phyloP scores from a whole-genome alignment of 257 asterid genomes.

The Solanum chiquidenum region DNA sequence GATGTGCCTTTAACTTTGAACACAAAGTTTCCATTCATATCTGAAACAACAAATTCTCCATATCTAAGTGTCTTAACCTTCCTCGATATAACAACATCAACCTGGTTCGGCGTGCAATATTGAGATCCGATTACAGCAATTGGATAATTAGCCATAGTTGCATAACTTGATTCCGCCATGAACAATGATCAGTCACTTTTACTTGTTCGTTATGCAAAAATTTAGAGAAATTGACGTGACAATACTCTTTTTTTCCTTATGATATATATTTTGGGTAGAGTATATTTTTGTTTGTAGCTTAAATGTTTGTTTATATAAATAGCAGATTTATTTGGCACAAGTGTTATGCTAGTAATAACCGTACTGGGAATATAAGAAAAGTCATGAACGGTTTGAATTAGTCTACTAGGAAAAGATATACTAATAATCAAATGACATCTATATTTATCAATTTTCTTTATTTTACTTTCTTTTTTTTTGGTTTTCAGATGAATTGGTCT shows the following conservation, averaged over 20 bases:
- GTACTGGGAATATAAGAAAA: not conserved
- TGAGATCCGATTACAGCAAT: conserved; percentile 15
- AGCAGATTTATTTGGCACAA: not conserved
- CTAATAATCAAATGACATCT: too few species aligned
- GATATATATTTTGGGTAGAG: not conserved
- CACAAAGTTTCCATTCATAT: conserved; percentile 13
- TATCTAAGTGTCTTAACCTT: not conserved
- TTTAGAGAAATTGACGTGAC: not conserved
- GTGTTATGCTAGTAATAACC: not conserved
- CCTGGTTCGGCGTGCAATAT: conserved; percentile 10
- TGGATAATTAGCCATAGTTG: not conserved
- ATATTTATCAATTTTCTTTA: too few species aligned
- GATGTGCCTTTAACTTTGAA: conserved; percentile 16
- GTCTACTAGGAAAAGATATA: not conserved
- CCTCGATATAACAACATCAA: conserved; percentile 13
- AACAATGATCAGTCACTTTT: not conserved
- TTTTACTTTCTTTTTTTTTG: too few species aligned
- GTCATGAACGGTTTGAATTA: not conserved
- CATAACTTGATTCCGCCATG: not conserved
- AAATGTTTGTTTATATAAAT: not conserved
- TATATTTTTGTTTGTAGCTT: not conserved
- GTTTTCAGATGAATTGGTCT: not conserved
- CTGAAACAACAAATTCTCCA: conserved; percentile 6
- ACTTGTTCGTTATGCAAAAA: not conserved
- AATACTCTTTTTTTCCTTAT: not conserved